Evolutionary conservation across 2,329 filamentous ascomycete genomes (phyloP), one percentile per base, ranked within the genome.

Genomic region (Fonsecaea monophora): DNA sequence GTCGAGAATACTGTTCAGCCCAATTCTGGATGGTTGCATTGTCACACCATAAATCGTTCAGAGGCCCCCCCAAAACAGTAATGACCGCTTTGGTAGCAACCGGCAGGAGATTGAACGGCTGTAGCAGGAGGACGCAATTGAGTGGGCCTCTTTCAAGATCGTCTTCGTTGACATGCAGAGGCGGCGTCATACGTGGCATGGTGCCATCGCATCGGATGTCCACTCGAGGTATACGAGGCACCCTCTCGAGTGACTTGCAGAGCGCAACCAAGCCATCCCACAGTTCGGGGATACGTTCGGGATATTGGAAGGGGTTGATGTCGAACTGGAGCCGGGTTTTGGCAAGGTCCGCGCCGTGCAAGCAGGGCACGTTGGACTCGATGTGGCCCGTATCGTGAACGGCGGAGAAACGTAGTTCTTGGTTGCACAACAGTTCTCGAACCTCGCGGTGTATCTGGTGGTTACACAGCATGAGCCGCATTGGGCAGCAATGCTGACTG

Each of bases 401-500:
- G 42, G 42, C 7, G 21, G 42, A 48, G 21, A 48, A 48, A 12
- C 42, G 21, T 21, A 48, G 2, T 21, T 48, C 42, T 21, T 8
- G 42, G 42, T 18, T 21, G 42, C n/a, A 21, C 42, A 48, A 9
- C n/a, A 21, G 9, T 25, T 48, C 42, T 48, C 42, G 42, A 21
- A 48, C 18, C n/a, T 48, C 42, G n/a, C 18, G 42, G n/a, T 48
- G 42, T 25, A 21, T 21, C 21, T 48, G 42, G 18, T 48, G 42
- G 42, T 48, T 48, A 48, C 42, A 48, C 42, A 48, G n/a, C 42
- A 48, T 48, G 42, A 48, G 12, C 18, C 18, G n/a, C 42, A 21
- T 48, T 48, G 42, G 42, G 42, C 42, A 48, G 42, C 18, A 48
- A 48, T 48, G 42, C 18, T 48, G 42, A 21, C 42, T 21, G 42